Conservation (phyloP, 23 red algal species). For the Gracilaria caudata region DNA sequence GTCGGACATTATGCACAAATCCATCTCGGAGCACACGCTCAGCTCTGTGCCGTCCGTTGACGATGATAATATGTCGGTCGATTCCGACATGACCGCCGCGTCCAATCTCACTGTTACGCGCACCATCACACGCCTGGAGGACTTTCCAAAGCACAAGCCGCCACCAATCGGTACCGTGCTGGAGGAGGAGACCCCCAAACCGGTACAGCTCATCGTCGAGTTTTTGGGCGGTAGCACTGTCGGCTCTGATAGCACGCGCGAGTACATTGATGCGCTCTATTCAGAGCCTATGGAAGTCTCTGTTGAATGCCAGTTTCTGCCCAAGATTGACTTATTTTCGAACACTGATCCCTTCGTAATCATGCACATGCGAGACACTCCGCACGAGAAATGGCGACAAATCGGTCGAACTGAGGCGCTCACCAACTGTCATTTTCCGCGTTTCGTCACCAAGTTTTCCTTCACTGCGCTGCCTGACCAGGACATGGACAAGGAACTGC, state of each 20-base stretch:
- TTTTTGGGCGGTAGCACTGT: slow-evolving; percentile 59
- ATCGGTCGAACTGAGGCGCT: slow-evolving; percentile 71
- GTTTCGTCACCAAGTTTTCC: slow-evolving; percentile 77
- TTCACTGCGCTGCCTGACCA: slow-evolving; percentile 69
- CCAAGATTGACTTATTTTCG: slow-evolving; percentile 78
- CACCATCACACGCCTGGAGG: slow-evolving; percentile 76
- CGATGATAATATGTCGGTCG: slow-evolving; percentile 76
- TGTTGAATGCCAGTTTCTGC: slow-evolving; percentile 80
- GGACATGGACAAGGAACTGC: slow-evolving; percentile 79
- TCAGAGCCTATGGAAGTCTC: slow-evolving; percentile 64
- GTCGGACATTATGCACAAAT: slow-evolving; percentile 45
- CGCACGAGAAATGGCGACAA: slow-evolving; percentile 44
- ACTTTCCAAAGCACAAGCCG: slow-evolving; percentile 61
- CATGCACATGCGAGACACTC: slow-evolving; percentile 63
- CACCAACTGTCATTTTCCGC: slow-evolving; percentile 75
- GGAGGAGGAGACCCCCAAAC: slow-evolving; percentile 82
- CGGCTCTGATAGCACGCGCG: slow-evolving; percentile 48
- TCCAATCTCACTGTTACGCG: slow-evolving; percentile 68
- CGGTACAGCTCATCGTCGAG: slow-evolving; percentile 77
- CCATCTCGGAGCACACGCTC: slow-evolving; percentile 59
- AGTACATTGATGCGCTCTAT: slow-evolving; percentile 57
- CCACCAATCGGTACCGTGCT: slow-evolving; percentile 77
- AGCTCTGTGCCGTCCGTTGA: slow-evolving; percentile 60
- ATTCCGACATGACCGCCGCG: slow-evolving; percentile 54
- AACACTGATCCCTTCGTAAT: slow-evolving; percentile 74